Conservation (phyloP, 306 rosid genomes). For the Rosa rugosa region DNA sequence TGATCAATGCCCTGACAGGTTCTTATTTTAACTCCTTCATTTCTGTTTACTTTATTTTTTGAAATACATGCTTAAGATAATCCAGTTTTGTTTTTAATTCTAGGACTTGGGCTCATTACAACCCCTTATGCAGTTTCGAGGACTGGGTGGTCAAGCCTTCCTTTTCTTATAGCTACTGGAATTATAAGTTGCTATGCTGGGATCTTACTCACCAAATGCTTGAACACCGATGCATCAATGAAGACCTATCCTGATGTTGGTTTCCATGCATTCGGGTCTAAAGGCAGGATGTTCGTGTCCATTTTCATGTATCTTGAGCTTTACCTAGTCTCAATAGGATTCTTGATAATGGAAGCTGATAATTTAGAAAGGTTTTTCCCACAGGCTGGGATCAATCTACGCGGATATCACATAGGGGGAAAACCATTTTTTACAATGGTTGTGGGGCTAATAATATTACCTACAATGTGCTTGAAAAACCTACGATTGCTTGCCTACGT, state of each 20-base stretch:
- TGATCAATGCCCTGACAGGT: constrained; percentile 20
- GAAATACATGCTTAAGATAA: background rate
- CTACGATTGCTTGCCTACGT: constrained; percentile 19
- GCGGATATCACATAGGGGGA: background rate
- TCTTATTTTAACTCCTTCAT: background rate
- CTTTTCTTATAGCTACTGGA: constrained; percentile 6
- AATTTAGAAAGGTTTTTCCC: constrained; percentile 13
- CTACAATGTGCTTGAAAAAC: constrained; percentile 19
- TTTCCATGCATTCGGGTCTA: constrained; percentile 11
- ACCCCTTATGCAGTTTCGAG: constrained; percentile 14
- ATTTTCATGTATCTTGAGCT: constrained; percentile 12
- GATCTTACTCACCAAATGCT: constrained; percentile 1
- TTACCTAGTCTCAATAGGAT: constrained; percentile 18
- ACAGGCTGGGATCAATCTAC: background rate
- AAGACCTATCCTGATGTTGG: constrained; percentile 20
- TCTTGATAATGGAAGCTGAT: constrained; percentile 16
- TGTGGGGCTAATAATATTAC: constrained; percentile 13
- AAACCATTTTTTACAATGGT: background rate
- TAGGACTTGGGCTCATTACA: constrained; percentile 3
- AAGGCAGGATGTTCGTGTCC: constrained; percentile 11
- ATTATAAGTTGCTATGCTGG: constrained; percentile 13
- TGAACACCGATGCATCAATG: constrained; percentile 10
- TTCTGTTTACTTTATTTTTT: background rate
- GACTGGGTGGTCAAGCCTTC: constrained; percentile 16
- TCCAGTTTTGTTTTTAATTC: background rate